A percentile compares a stretch with the other conserved stretches of the same genome.
Evolutionary conservation across 1,284 basidiomycete species (phyloP).

Genomic region (Heterobasidion annosum): DNA sequence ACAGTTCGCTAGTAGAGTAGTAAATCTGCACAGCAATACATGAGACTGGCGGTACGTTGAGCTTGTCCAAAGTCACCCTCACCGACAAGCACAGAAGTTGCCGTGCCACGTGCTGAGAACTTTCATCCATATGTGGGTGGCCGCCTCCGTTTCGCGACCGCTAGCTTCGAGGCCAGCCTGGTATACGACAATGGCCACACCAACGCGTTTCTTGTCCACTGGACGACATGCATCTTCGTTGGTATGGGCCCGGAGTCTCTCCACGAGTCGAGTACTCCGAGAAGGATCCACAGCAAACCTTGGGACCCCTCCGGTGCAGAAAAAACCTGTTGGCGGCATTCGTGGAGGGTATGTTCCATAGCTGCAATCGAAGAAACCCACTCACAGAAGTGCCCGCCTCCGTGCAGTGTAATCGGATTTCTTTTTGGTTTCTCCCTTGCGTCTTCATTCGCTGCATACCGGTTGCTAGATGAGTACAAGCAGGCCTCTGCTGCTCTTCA

Average conservation of each 20-base stretch:
- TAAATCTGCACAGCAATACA: too few species aligned
- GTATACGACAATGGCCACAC: neutral
- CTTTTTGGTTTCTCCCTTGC: slow-evolving; percentile 83
- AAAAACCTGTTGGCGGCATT: slow-evolving; percentile 79
- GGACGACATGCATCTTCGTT: slow-evolving; percentile 2
- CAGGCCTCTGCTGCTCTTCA: slow-evolving; percentile 76
- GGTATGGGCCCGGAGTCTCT: slow-evolving; percentile 27
- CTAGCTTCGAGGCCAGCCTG: too few species aligned
- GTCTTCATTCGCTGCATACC: slow-evolving; percentile 79
- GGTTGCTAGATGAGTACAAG: slow-evolving; percentile 87
- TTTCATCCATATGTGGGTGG: neutral
- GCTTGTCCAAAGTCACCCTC: too few species aligned
- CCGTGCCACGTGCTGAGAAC: neutral
- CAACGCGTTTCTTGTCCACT: slow-evolving; percentile 1
- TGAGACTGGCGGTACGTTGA: too few species aligned
- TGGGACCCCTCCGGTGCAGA: slow-evolving; percentile 49
- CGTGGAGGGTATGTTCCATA: slow-evolving; percentile 61
- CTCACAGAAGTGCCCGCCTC: neutral
- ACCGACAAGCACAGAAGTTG: too few species aligned
- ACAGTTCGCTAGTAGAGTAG: too few species aligned
- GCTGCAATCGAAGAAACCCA: neutral
- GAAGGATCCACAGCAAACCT: slow-evolving; percentile 44
- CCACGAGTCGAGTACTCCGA: slow-evolving; percentile 28
- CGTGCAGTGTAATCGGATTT: slow-evolving; percentile 74
- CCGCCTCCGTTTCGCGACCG: too few species aligned